Percentiles rank a stretch among this genome's conserved stretches.
phyloP scores from a whole-genome alignment of 345 rosid species.

The Trapa bicornis region DNA sequence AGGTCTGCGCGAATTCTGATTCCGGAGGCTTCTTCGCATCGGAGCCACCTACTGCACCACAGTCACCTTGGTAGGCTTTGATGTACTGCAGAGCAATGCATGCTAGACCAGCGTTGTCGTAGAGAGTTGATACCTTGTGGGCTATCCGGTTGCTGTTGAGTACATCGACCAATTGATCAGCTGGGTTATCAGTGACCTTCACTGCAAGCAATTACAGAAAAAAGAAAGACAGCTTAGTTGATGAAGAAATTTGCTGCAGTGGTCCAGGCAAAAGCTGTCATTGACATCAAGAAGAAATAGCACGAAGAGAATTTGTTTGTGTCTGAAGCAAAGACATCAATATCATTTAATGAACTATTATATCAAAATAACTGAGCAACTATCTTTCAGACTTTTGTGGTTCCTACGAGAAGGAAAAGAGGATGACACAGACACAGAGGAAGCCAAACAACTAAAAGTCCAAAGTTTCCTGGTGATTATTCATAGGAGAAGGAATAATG shows the following conservation, averaged over 20 bases:
- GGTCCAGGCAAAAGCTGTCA: not conserved
- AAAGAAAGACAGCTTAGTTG: not conserved
- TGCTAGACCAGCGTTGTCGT: constrained; percentile 46
- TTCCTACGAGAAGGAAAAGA: no score
- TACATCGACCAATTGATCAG: constrained; percentile 43
- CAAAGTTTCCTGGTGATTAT: not conserved
- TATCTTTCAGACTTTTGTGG: no score
- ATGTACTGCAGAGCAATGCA: constrained; percentile 69
- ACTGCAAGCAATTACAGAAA: constrained; percentile 12
- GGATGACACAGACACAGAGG: not conserved
- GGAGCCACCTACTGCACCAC: constrained; percentile 43
- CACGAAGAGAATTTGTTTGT: not conserved
- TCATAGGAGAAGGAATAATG: not conserved
- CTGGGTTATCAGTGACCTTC: constrained; percentile 55
- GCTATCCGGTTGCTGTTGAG: constrained; percentile 46
- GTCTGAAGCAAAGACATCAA: no score
- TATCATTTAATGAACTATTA: no score
- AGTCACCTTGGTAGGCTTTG: constrained; percentile 57
- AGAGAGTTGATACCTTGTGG: constrained; percentile 33
- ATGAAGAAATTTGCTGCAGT: not conserved
- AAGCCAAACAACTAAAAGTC: not conserved
- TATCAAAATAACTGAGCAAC: no score
- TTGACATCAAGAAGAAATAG: not conserved
- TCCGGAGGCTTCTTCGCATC: constrained; percentile 58
- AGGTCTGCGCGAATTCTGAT: constrained; percentile 36